Conservation (phyloP, 1,139 yeast species). For the Geotrichum cucujoidarum region DNA sequence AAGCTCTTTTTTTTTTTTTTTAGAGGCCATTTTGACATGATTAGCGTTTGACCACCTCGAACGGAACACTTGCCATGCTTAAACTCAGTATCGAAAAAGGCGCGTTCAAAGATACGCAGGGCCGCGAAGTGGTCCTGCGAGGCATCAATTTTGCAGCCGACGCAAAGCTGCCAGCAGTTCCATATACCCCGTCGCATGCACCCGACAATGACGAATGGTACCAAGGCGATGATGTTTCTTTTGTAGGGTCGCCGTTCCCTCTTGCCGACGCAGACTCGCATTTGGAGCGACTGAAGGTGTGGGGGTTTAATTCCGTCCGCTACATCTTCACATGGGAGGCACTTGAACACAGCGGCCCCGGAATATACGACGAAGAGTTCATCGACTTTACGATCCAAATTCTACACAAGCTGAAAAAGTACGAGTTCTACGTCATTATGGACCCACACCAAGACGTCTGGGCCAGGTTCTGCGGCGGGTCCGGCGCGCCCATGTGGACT, state of each 20-base stretch:
- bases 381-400: slow-evolving; percentile 63
- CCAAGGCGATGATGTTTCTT: slow-evolving; percentile 67
- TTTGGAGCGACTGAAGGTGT: slow-evolving; percentile 57
- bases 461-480: slow-evolving; percentile 83
- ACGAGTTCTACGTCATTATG: slow-evolving; percentile 71
- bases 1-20: background rate
- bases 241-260: slow-evolving; percentile 75
- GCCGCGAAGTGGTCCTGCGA: slow-evolving; percentile 58
- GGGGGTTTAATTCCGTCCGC: slow-evolving; percentile 78
- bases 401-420: slow-evolving; percentile 50
- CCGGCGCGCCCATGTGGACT: slow-evolving; percentile 94
- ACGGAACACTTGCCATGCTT: slow-evolving; percentile 13
- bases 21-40: too few relatives aligned
- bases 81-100: slow-evolving; percentile 39
- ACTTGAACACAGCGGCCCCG: slow-evolving; percentile 81
- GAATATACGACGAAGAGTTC: slow-evolving; percentile 72
- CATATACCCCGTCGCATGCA: slow-evolving; percentile 42
- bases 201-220: slow-evolving; percentile 48
- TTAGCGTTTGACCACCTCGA: too few relatives aligned
- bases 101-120: slow-evolving; percentile 54
- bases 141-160: slow-evolving; percentile 84
- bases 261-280: slow-evolving; percentile 67
- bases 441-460: slow-evolving; percentile 94
- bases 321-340: slow-evolving; percentile 88
- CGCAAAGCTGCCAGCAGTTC: slow-evolving; percentile 62